These are phyloP conservation scores for Trichoderma polysporum DNA, from an alignment of 2,329 filamentous ascomycete genomes.

Conservation along the genomic window DNA sequence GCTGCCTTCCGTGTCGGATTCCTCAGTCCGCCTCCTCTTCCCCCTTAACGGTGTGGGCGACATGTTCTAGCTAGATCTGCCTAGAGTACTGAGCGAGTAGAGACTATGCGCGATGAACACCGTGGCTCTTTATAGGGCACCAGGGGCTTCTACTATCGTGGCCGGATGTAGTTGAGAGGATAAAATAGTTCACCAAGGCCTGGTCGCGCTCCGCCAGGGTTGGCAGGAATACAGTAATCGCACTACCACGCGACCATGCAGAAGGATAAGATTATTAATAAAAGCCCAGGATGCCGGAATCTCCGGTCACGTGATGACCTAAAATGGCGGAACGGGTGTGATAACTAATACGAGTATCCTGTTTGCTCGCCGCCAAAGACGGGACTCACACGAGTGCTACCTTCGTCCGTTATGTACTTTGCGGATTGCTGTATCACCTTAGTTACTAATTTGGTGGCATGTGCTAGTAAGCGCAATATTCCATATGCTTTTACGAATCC, in stretches of 20 bases:
- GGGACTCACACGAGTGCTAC: not conserved
- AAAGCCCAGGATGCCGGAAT: not conserved
- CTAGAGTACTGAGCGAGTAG: not conserved
- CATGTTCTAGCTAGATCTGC: not conserved
- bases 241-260: not conserved
- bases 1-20: constrained; percentile 5
- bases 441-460: too few relatives aligned
- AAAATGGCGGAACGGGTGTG: too few relatives aligned
- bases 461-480: not conserved
- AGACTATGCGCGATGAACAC: not conserved
- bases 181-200: not conserved
- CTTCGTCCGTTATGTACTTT: not conserved
- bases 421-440: not conserved
- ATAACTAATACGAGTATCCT: constrained; percentile 1
- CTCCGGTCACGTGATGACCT: not conserved
- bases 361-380: not conserved
- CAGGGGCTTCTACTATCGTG: not conserved
- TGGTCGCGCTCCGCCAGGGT: not conserved
- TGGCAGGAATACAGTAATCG: not conserved
- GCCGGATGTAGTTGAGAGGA: not conserved
- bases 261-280: constrained; percentile 10
- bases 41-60: not conserved
- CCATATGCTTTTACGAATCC: not conserved
- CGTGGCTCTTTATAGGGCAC: not conserved
- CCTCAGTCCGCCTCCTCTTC: constrained; percentile 10